Percentiles rank a stretch among this genome's conserved stretches.
These are phyloP conservation scores for Biscogniauxia sp. DNA, from an alignment of 2,329 filamentous ascomycete species.

Conservation along the genomic window DNA sequence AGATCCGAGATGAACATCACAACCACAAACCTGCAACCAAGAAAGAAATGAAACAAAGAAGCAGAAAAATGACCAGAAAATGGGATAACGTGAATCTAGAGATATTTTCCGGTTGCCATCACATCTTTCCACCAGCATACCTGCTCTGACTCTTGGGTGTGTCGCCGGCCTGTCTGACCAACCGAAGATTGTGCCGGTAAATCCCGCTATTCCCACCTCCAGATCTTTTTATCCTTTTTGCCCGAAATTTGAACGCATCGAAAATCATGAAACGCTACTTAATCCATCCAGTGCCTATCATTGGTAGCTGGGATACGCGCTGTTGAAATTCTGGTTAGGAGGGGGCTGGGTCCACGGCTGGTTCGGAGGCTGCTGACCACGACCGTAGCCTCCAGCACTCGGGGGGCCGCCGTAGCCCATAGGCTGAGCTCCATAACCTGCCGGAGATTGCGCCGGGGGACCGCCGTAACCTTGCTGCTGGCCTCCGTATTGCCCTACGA, in stretches of 20 bases:
- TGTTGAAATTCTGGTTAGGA: slow-evolving; percentile 57
- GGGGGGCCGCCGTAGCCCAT: slow-evolving; percentile 70
- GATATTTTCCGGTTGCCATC: background rate
- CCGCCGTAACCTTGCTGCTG: slow-evolving; percentile 67
- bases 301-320: slow-evolving; percentile 63
- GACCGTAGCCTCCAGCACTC: slow-evolving; percentile 81
- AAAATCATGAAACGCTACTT: slow-evolving; percentile 7
- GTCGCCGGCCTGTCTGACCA: background rate
- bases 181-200: slow-evolving; percentile 11
- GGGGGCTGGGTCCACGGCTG: slow-evolving; percentile 54
- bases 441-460: slow-evolving; percentile 60
- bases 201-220: slow-evolving; percentile 11
- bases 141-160: background rate
- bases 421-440: slow-evolving; percentile 62
- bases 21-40: slow-evolving; percentile 20
- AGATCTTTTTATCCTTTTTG: background rate
- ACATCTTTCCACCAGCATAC: background rate
- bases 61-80: slow-evolving; percentile 24
- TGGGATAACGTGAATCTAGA: slow-evolving; percentile 6
- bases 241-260: slow-evolving; percentile 1
- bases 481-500: slow-evolving; percentile 54
- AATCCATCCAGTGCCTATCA: slow-evolving; percentile 39
- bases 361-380: slow-evolving; percentile 63
- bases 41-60: slow-evolving; percentile 25
- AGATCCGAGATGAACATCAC: slow-evolving; percentile 25